Evolutionary conservation across 495 filamentous ascomycete genomes (phyloP), one percentile per base, ranked within the genome.

Genomic region (Lineolata rhizophorae): DNA sequence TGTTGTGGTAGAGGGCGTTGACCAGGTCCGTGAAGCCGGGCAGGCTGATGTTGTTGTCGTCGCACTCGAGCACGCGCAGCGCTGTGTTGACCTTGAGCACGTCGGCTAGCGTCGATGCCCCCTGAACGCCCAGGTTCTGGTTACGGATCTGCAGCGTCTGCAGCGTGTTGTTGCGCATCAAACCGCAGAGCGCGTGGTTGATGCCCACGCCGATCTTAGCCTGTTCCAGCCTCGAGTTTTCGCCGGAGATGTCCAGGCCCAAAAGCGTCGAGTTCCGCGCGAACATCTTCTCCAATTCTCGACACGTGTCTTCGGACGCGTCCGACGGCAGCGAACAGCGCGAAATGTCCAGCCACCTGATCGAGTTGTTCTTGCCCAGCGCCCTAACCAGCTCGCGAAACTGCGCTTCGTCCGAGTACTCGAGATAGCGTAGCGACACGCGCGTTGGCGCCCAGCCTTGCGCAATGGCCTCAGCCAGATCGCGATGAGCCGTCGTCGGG

Each of bases 181-280:
- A 55, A 2, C 83, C 80, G 5, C 61, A 61, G 35, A 97, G 55
- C 8, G 82, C 76, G 26, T 71, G 61, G 20, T 76, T 81, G 31
- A 94, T 65, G 2, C 81, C 82, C 38, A 69, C 72, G 13, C 85
- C 83, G 21, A 93, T 70, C 27, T 76, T 70, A 1, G 78, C 74
- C 28, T 80, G 77, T 46, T 93, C 87, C 16, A 94, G 58, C 45
- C 84, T 74, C 5, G 81, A 77, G 40, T 76, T 76, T 47, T 91
- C 87, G 3, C 87, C 87, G 4, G 82, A 87, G 27, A 94, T 68
- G 46, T 93, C 76, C 11, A 97, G 54, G 34, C 70, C 76, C 35
- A 70, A 64, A 9, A 97, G 55, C 0, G 74, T 78, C 6, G 62
- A 54, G 42, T 97, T 94, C 32, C 70, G 58, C 18, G 73, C 68